Evolutionary conservation across 495 filamentous ascomycete species (phyloP).

Genomic region (Bacidia rubella): DNA sequence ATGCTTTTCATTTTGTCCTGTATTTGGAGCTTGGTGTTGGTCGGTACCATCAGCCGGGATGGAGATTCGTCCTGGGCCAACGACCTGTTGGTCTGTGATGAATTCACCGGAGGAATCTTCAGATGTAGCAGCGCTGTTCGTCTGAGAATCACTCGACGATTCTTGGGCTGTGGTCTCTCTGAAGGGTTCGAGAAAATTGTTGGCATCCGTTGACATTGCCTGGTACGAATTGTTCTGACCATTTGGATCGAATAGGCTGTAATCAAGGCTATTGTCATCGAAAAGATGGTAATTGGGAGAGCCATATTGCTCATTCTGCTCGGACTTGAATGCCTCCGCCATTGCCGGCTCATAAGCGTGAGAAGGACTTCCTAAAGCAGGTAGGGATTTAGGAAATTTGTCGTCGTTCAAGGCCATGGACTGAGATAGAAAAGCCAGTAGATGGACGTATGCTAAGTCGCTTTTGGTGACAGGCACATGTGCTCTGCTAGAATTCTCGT

Average conservation of each 20-base stretch:
- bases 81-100: conserved; percentile 13
- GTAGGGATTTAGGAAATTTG: conserved; percentile 12
- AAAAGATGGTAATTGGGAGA: not conserved
- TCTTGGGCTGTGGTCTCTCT: conserved; percentile 5
- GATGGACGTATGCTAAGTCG: no score
- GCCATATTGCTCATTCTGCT: not conserved
- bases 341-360: conserved; percentile 9
- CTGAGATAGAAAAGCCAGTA: no score
- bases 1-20: conserved; percentile 22
- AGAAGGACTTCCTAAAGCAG: conserved; percentile 2
- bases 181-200: conserved; percentile 2
- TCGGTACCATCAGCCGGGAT: conserved; percentile 7
- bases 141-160: conserved; percentile 6
- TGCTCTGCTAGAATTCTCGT: no score
- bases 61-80: conserved; percentile 4
- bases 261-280: conserved; percentile 4
- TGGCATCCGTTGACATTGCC: conserved; percentile 1
- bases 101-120: conserved; percentile 28
- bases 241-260: not conserved
- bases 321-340: conserved; percentile 6
- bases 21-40: not conserved
- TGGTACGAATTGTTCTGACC: not conserved
- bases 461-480: no score
- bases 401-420: conserved; percentile 12
- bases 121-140: conserved; percentile 20